These are phyloP conservation scores for Rhinocladiella mackenziei DNA, from an alignment of 2,329 filamentous ascomycete species.

Conservation along the genomic window DNA sequence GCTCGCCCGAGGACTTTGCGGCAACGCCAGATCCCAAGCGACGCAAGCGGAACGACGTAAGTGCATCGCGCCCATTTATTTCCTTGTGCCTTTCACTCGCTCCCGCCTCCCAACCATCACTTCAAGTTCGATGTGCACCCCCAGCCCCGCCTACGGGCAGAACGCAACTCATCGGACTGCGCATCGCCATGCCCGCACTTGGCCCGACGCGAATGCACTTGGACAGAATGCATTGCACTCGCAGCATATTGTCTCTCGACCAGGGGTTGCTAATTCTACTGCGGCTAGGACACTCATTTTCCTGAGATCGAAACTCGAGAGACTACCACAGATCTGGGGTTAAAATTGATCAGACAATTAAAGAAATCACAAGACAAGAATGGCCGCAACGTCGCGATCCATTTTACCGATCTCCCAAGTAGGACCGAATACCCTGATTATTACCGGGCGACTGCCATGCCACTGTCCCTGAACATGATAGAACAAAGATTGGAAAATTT, in stretches of 20 bases:
- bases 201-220: constrained; percentile 3
- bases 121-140: constrained; percentile 2
- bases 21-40: constrained; percentile 55
- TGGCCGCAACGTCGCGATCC: constrained; percentile 68
- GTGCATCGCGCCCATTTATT: constrained; percentile 18
- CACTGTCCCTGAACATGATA: constrained; percentile 72
- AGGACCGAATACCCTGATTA: constrained; percentile 59
- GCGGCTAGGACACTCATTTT: constrained; percentile 28
- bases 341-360: constrained; percentile 70
- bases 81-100: constrained; percentile 11
- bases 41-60: constrained; percentile 30
- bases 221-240: constrained; percentile 4
- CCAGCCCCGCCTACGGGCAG: constrained; percentile 6
- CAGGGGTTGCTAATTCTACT: constrained; percentile 6
- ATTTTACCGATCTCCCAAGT: constrained; percentile 69
- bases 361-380: constrained; percentile 76
- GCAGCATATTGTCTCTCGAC: constrained; percentile 1
- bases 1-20: constrained; percentile 43
- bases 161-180: constrained; percentile 1
- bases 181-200: constrained; percentile 9
- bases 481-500: constrained; percentile 67
- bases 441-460: constrained; percentile 71
- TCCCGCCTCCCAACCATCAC: constrained; percentile 15
- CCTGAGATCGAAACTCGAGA: constrained; percentile 55
- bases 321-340: constrained; percentile 66